Evolutionary conservation across 2,329 filamentous ascomycete species (phyloP), one percentile per base, ranked within the genome.

Genomic region (Alternaria arbusti): DNA sequence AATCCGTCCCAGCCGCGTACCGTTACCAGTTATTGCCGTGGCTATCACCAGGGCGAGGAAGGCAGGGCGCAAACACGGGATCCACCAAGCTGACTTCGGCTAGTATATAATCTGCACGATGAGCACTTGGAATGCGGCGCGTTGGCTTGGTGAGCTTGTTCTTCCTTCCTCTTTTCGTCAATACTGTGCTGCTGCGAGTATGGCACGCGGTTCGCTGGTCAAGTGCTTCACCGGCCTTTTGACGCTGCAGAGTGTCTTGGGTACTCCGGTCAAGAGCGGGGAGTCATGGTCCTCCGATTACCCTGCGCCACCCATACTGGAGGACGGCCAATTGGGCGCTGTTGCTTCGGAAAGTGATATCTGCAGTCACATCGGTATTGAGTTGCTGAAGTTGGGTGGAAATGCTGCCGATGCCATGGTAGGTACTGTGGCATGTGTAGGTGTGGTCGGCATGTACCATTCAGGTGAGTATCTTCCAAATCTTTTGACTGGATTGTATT

Each of bases 381-480:
- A 82, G 15, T 63, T 84, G n/a, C 69, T 85, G 44, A 79, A 82
- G 59, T 54, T 73, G 43, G 83, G 83, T 17, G 91, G 83, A 10
- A 85, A 83, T 78, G 84, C 84, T 17, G 84, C 83, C 8, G 84
- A 86, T 76, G 81, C 81, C 6, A 70, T 84, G 72, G 82, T 84
- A 8, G 83, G 82, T 6, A 84, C 83, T 3, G 78, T 80, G 6
- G 77, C 83, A 45, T 85, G 84, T 63, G 78, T 85, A 7, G 84
- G 84, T 2, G 82, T 84, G 0, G 75, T 84, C 32, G 82, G 82
- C 59, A 84, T 84, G 82, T 84, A 84, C 64, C 79, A 82, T 59
- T 78, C 77, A 54, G 78, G 78, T 79, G 70, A 59, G 70, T 64
- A n/a, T 40, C 49, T 36, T 44, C 3, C 15, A 22, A 25, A 15